phyloP scores from a whole-genome alignment of 176 grass and related monocot species.

The Juncus effusus region DNA sequence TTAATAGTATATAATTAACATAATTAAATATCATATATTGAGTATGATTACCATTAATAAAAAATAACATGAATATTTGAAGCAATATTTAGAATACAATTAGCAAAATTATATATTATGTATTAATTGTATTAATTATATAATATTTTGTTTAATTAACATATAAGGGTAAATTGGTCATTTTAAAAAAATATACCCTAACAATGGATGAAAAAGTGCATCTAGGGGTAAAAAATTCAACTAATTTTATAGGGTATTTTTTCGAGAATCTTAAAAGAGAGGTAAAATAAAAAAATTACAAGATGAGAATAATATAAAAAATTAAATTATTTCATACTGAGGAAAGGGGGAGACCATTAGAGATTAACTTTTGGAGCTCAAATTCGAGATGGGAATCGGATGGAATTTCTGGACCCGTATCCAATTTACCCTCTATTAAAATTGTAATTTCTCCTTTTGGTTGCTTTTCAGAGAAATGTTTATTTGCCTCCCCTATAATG shows the following conservation, averaged over 20 bases:
- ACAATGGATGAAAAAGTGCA: not conserved
- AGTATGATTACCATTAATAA: too few species aligned
- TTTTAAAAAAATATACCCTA: not conserved
- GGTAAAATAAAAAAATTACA: not conserved
- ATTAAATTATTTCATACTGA: slow-evolving; percentile 44
- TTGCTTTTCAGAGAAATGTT: slow-evolving; percentile 46
- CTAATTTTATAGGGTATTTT: too few species aligned
- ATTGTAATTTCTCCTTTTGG: slow-evolving; percentile 91
- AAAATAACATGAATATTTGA: too few species aligned
- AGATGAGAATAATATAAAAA: slow-evolving; percentile 23
- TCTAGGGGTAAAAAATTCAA: not conserved
- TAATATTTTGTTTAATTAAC: too few species aligned
- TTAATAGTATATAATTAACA: too few species aligned
- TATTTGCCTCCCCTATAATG: slow-evolving; percentile 71
- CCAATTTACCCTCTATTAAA: slow-evolving; percentile 58
- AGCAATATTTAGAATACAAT: too few species aligned
- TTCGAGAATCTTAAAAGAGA: not conserved
- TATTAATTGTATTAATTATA: too few species aligned
- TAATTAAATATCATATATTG: too few species aligned
- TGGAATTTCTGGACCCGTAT: slow-evolving; percentile 48
- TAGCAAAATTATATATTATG: too few species aligned
- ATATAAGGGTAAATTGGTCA: too few species aligned
- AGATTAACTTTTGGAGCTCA: slow-evolving; percentile 65
- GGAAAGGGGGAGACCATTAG: slow-evolving; percentile 65
- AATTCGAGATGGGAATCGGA: slow-evolving; percentile 66